Evolutionary conservation across 2,329 filamentous ascomycete species (phyloP), one percentile per base, ranked within the genome.

Genomic region (Bipolaris cookei): DNA sequence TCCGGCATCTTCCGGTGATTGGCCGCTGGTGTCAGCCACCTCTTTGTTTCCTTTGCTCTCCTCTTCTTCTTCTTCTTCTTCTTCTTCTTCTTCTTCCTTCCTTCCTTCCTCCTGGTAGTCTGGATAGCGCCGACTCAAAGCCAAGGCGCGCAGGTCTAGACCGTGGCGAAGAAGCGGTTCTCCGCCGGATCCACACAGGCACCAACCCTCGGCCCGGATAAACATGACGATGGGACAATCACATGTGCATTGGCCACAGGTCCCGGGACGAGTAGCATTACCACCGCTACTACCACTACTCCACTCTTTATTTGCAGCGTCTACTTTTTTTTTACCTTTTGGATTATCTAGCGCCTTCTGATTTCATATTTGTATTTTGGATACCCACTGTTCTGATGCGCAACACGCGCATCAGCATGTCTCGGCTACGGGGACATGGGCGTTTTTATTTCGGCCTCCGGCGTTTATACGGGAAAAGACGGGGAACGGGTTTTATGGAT

Each of bases 1-100:
- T 76, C 73, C 20, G 62, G 64, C 54, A 72, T 77, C 56, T 77
- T 77, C 73, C 73, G 71, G 62, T 77, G 69, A 59, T 18, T 35
- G 11, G 6, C 23, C 23, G 8, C 23, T 25, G 23, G 6, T 25
- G 23, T 7, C 8, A 25, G 23, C 7, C 6, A 8, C 23, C 6
- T 25, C 4, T 8, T 25, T 8, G 23, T 25, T 25, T 25, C 23
- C 23, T 25, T 8, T 25, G 8, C 23, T 25, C 7, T 25, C 23
- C 1, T 23, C 21, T 30, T 48, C 58, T 59, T n/a, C n/a, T n/a
- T n/a, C n/a, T n/a, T n/a, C n/a, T n/a, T n/a, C n/a, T n/a, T n/a
- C n/a, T n/a, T n/a, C n/a, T n/a, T n/a, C n/a, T n/a, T n/a, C n/a
- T 54, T 55, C 52, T n/a, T 41, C 38, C 23, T 11, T 18, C 23